phyloP scores from a whole-genome alignment of 768 basidiomycete species.

The Megacollybia marginata region DNA sequence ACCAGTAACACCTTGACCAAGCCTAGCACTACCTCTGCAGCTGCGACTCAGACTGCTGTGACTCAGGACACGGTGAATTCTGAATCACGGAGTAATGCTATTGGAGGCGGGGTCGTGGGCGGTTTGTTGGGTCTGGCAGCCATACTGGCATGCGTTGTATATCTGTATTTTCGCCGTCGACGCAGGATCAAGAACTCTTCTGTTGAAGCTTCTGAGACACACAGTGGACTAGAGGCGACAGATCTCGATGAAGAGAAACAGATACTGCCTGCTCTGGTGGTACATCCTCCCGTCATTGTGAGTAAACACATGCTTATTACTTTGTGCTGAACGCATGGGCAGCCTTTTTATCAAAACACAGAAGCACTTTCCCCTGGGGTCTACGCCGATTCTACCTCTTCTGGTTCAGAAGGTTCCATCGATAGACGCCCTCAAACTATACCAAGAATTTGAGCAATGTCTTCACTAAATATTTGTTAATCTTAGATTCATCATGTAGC shows the following conservation, averaged over 20 bases:
- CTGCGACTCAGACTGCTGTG: constrained; percentile 6
- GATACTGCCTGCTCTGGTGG: neutral
- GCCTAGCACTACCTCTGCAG: neutral
- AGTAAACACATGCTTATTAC: neutral
- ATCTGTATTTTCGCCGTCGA: constrained; percentile 19
- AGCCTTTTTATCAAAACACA: neutral
- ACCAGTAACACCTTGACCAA: neutral
- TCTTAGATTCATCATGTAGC: too few relatives aligned
- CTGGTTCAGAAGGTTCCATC: too few relatives aligned
- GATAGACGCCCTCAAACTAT: too few relatives aligned
- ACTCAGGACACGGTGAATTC: constrained; percentile 7
- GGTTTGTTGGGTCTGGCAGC: constrained; percentile 40
- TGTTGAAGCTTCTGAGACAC: constrained; percentile 11
- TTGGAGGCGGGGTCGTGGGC: constrained; percentile 59
- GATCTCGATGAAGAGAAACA: constrained; percentile 1
- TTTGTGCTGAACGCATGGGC: neutral
- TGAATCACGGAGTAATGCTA: constrained; percentile 22
- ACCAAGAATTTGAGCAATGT: too few relatives aligned
- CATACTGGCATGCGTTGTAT: constrained; percentile 26
- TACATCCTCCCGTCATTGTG: neutral
- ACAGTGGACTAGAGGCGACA: neutral
- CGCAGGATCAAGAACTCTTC: constrained; percentile 6
- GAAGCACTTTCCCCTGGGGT: neutral
- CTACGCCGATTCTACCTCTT: neutral
- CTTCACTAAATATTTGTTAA: too few relatives aligned